Conservation (phyloP, 129 eudicot species). For the Flaveria trinervia region DNA sequence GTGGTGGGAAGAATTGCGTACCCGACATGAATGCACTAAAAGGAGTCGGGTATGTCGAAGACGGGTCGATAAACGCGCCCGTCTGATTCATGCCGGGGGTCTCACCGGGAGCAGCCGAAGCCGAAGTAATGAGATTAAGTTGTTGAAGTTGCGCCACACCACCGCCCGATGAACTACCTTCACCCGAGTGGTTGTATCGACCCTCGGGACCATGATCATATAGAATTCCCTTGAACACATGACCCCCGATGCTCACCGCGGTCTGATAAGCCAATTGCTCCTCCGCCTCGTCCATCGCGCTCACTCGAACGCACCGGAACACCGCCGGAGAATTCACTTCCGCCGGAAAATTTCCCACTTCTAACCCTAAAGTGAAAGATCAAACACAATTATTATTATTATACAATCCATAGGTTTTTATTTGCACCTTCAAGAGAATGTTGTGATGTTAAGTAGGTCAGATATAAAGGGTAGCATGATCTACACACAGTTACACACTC, state of each 20-base stretch:
- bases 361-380: conserved; percentile 57
- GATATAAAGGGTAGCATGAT: conserved; percentile 5
- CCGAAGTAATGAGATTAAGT: conserved; percentile 46
- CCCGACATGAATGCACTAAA: conserved; percentile 86
- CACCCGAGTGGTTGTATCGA: conserved; percentile 40
- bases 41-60: conserved; percentile 62
- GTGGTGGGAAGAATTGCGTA: conserved; percentile 88
- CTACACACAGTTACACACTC: conserved; percentile 22
- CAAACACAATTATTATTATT: not conserved
- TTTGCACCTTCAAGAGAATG: not conserved
- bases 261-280: conserved; percentile 82
- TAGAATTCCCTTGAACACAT: conserved; percentile 79
- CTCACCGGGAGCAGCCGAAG: conserved; percentile 30
- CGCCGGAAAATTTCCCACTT: conserved; percentile 64
- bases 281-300: conserved; percentile 62
- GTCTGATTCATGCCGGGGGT: conserved; percentile 29
- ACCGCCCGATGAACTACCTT: conserved; percentile 61
- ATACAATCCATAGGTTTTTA: not conserved
- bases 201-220: conserved; percentile 78
- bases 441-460: conserved; percentile 22
- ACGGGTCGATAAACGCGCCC: conserved; percentile 51
- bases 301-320: conserved; percentile 76
- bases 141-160: conserved; percentile 47
- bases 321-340: conserved; percentile 72
- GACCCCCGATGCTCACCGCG: conserved; percentile 79